These are phyloP conservation scores for Hyphopichia buzzinii DNA, from an alignment of 1,139 yeast species.

Conservation along the genomic window DNA sequence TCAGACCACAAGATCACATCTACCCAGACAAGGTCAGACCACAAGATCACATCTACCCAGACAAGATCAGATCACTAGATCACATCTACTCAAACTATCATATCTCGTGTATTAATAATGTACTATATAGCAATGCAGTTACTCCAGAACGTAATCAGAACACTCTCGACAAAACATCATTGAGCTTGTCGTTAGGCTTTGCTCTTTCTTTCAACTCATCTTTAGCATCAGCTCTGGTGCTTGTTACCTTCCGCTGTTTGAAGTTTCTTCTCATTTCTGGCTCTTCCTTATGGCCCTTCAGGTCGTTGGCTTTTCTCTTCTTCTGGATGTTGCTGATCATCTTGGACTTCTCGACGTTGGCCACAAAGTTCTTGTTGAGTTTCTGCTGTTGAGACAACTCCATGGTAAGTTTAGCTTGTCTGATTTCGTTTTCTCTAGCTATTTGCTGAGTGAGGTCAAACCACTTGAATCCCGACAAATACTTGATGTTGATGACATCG, in stretches of 20 bases:
- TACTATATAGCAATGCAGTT: not conserved
- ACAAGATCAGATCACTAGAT: conserved; percentile 2
- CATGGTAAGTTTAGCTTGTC: conserved; percentile 82
- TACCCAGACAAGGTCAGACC: conserved; percentile 3
- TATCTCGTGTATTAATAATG: conserved; percentile 1
- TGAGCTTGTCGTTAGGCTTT: conserved; percentile 44
- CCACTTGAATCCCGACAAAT: conserved; percentile 93
- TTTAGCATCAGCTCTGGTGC: conserved; percentile 64
- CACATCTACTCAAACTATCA: conserved; percentile 4
- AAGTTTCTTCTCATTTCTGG: conserved; percentile 50
- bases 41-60: no score
- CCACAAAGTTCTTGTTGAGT: conserved; percentile 77
- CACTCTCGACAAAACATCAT: conserved; percentile 42
- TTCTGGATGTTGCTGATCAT: conserved; percentile 67
- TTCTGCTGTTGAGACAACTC: conserved; percentile 89
- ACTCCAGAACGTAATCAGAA: no score
- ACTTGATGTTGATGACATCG: conserved; percentile 87
- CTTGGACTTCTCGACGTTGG: conserved; percentile 83
- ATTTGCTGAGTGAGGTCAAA: conserved; percentile 90
- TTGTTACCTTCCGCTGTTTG: conserved; percentile 61
- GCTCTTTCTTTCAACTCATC: conserved; percentile 43
- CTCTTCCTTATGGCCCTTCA: conserved; percentile 16
- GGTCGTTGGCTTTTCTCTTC: conserved; percentile 36
- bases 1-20: no score
- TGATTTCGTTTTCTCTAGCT: conserved; percentile 82